A percentile compares a stretch with the other conserved stretches of the same genome.
Evolutionary conservation across 352 stramenopile genomes (phyloP).

Genomic region (Phytophthora agathidicida): DNA sequence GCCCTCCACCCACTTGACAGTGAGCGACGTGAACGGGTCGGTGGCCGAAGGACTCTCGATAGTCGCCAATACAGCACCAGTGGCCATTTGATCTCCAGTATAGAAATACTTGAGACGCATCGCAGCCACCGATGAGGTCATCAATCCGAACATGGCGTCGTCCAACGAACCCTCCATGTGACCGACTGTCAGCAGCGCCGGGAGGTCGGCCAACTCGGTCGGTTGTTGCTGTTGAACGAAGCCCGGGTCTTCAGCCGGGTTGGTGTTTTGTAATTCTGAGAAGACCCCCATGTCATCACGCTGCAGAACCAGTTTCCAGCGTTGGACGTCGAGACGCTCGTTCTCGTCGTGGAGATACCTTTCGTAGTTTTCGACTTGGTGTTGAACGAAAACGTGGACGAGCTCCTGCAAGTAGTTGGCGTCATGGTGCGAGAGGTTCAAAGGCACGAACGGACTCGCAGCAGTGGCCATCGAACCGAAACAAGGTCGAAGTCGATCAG

Average conservation of each 20-base stretch:
- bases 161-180: slow-evolving; percentile 32
- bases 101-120: slow-evolving; percentile 60
- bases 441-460: slow-evolving; percentile 35
- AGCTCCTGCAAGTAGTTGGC: slow-evolving; percentile 34
- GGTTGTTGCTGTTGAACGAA: slow-evolving; percentile 17
- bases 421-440: slow-evolving; percentile 27
- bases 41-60: slow-evolving; percentile 39
- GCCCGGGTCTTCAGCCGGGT: slow-evolving; percentile 2
- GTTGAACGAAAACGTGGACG: slow-evolving; percentile 34
- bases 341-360: slow-evolving; percentile 32
- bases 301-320: slow-evolving; percentile 38
- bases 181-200: slow-evolving; percentile 28
- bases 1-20: slow-evolving; percentile 53
- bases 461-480: slow-evolving; percentile 17
- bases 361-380: slow-evolving; percentile 37
- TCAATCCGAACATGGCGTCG: slow-evolving; percentile 53
- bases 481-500: neutral
- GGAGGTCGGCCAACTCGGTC: slow-evolving; percentile 22
- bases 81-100: slow-evolving; percentile 33
- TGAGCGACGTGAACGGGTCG: slow-evolving; percentile 54
- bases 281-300: slow-evolving; percentile 38
- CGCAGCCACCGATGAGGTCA: slow-evolving; percentile 34
- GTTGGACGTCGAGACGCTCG: slow-evolving; percentile 28
- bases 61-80: slow-evolving; percentile 41
- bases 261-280: slow-evolving; percentile 15